Evolutionary conservation across 108 stramenopile genomes (phyloP).

Genomic region (Nitzschia sp.): DNA sequence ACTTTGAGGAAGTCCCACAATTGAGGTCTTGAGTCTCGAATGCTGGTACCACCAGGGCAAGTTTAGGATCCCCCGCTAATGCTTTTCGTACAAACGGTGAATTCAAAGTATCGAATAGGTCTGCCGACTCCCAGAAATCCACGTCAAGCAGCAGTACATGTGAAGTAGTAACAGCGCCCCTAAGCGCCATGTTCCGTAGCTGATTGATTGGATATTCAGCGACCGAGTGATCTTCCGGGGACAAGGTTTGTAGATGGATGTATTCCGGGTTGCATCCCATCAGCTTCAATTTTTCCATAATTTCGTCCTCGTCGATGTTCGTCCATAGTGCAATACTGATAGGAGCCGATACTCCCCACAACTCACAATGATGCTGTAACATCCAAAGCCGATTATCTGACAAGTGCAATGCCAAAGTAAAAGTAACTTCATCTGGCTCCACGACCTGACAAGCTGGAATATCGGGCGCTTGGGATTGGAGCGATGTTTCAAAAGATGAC

Average conservation of each 20-base stretch:
- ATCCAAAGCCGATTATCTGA: slow-evolving; percentile 66
- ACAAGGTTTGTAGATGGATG: slow-evolving; percentile 4
- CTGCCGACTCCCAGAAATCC: slow-evolving; percentile 76
- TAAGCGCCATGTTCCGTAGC: slow-evolving; percentile 80
- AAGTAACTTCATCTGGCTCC: slow-evolving; percentile 29
- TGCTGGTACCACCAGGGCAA: slow-evolving; percentile 68
- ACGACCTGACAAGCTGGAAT: neutral
- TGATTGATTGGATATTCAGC: slow-evolving; percentile 79
- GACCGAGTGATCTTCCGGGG: neutral
- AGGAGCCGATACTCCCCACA: slow-evolving; percentile 48
- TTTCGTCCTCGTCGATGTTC: slow-evolving; percentile 4
- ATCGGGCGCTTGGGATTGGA: too few relatives aligned
- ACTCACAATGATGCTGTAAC: slow-evolving; percentile 63
- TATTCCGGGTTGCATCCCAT: slow-evolving; percentile 1
- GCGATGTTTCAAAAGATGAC: too few relatives aligned
- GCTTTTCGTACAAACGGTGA: slow-evolving; percentile 27
- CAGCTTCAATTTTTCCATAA: slow-evolving; percentile 2
- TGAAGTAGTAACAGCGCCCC: slow-evolving; percentile 56
- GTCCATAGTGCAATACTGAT: slow-evolving; percentile 69
- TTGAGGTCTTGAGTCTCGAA: slow-evolving; percentile 41
- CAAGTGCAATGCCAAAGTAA: slow-evolving; percentile 62
- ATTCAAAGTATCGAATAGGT: slow-evolving; percentile 56
- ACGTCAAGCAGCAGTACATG: slow-evolving; percentile 80
- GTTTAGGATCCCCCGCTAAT: slow-evolving; percentile 44
- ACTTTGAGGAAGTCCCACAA: neutral